These are phyloP conservation scores for Hypoxylon sp. DNA, from an alignment of 2,329 filamentous ascomycete species.

Conservation along the genomic window DNA sequence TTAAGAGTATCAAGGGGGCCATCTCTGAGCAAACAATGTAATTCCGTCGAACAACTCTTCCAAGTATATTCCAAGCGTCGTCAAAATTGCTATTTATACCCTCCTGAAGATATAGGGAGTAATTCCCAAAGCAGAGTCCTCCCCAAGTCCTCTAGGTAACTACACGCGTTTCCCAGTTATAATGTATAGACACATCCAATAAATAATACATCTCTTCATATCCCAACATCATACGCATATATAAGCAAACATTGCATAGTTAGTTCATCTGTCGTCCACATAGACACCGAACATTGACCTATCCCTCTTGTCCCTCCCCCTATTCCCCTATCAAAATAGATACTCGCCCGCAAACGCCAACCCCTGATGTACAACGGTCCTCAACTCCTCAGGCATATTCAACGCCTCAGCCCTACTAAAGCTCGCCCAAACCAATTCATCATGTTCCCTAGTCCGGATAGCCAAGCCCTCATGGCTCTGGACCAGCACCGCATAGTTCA, in stretches of 20 bases:
- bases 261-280: background rate
- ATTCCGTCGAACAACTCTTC: background rate
- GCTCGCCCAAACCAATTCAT: conserved; percentile 52
- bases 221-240: background rate
- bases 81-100: background rate
- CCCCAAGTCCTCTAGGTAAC: background rate
- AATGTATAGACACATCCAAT: background rate
- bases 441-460: conserved; percentile 51
- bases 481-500: conserved; percentile 52
- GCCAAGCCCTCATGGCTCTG: conserved; percentile 50
- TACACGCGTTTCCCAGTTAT: background rate
- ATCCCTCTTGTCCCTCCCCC: background rate
- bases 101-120: background rate
- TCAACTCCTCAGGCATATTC: conserved; percentile 39
- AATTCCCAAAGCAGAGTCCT: background rate
- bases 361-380: conserved; percentile 48
- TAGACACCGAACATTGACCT: background rate
- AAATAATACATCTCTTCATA: background rate
- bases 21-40: background rate
- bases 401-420: conserved; percentile 42
- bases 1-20: background rate
- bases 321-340: conserved; percentile 33
- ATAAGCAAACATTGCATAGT: background rate
- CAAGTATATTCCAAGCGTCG: background rate
- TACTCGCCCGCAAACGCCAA: conserved; percentile 49